These are phyloP conservation scores for Cenchrus americanus DNA, from an alignment of 176 grass and related monocot species.

Conservation along the genomic window DNA sequence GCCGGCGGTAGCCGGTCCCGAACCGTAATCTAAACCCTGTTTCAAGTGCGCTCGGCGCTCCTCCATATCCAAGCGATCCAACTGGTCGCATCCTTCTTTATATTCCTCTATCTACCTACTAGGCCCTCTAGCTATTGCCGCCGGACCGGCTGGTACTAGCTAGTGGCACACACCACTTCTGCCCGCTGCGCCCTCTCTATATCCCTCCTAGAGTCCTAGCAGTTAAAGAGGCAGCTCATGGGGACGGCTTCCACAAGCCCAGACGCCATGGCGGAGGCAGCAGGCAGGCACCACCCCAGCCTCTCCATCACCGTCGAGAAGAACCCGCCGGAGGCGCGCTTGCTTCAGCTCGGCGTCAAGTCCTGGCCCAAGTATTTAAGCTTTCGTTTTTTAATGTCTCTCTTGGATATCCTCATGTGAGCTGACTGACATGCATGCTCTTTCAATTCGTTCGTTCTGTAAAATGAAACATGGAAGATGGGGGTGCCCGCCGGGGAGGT, in stretches of 20 bases:
- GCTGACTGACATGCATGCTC: background rate
- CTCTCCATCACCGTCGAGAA: slow-evolving; percentile 65
- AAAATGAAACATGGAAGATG: background rate
- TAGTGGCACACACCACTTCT: background rate
- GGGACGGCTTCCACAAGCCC: slow-evolving; percentile 51
- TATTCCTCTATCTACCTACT: background rate
- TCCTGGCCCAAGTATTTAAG: slow-evolving; percentile 68
- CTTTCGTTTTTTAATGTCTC: background rate
- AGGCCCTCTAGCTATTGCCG: background rate
- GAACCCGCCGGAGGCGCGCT: slow-evolving; percentile 52
- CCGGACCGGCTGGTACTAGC: background rate
- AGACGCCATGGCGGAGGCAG: slow-evolving; percentile 44
- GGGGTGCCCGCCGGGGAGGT: slow-evolving; percentile 77
- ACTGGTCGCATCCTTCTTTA: slow-evolving; percentile 21
- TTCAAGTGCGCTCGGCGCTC: slow-evolving; percentile 36
- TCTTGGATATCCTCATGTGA: too few species aligned
- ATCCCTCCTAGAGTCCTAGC: too few species aligned
- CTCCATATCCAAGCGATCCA: background rate
- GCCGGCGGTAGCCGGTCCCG: too few species aligned
- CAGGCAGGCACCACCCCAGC: slow-evolving; percentile 4
- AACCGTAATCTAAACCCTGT: too few species aligned
- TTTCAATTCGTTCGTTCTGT: background rate
- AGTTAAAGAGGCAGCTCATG: slow-evolving; percentile 28
- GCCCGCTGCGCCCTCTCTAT: background rate
- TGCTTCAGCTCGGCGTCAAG: slow-evolving; percentile 69